phyloP scores from a whole-genome alignment of 495 filamentous ascomycete genomes.

The Xylaria nigripes region DNA sequence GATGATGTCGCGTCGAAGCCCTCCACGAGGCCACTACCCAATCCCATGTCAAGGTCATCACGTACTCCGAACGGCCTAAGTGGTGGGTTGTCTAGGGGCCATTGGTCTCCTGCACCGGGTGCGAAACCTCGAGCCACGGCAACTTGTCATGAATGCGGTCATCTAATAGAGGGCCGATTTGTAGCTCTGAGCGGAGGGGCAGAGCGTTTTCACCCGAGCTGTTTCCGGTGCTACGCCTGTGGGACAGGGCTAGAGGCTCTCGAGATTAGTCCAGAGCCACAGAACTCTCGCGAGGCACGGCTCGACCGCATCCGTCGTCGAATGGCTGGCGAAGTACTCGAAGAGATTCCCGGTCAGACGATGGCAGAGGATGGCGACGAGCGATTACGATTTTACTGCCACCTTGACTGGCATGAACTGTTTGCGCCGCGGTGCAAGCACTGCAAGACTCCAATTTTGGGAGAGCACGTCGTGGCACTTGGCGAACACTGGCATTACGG shows the following conservation, averaged over 20 bases:
- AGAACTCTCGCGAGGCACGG: slow-evolving; percentile 57
- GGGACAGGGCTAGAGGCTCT: slow-evolving; percentile 83
- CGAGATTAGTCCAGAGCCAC: slow-evolving; percentile 90
- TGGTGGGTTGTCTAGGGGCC: slow-evolving; percentile 30
- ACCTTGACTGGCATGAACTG: slow-evolving; percentile 93
- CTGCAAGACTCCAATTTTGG: slow-evolving; percentile 97
- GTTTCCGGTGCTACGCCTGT: slow-evolving; percentile 86
- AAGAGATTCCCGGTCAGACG: slow-evolving; percentile 49
- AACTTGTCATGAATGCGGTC: slow-evolving; percentile 72
- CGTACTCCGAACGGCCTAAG: slow-evolving; percentile 30
- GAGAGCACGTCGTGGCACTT: slow-evolving; percentile 86
- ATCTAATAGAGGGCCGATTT: slow-evolving; percentile 81
- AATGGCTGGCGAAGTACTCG: slow-evolving; percentile 49
- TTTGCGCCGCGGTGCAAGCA: slow-evolving; percentile 90
- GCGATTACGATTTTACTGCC: slow-evolving; percentile 82
- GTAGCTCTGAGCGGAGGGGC: slow-evolving; percentile 62
- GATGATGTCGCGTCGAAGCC: slow-evolving; percentile 27
- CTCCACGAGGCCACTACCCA: slow-evolving; percentile 33
- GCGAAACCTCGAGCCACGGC: slow-evolving; percentile 58
- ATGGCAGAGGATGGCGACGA: slow-evolving; percentile 59
- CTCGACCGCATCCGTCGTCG: slow-evolving; percentile 58
- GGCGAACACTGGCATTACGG: slow-evolving; percentile 94
- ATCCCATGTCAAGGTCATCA: slow-evolving; percentile 27
- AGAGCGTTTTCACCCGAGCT: slow-evolving; percentile 83
- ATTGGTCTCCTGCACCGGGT: slow-evolving; percentile 38